Percentiles rank a stretch among this genome's conserved stretches.
Conservation (phyloP, 768 basidiomycete species). For the Calocera cornea region DNA sequence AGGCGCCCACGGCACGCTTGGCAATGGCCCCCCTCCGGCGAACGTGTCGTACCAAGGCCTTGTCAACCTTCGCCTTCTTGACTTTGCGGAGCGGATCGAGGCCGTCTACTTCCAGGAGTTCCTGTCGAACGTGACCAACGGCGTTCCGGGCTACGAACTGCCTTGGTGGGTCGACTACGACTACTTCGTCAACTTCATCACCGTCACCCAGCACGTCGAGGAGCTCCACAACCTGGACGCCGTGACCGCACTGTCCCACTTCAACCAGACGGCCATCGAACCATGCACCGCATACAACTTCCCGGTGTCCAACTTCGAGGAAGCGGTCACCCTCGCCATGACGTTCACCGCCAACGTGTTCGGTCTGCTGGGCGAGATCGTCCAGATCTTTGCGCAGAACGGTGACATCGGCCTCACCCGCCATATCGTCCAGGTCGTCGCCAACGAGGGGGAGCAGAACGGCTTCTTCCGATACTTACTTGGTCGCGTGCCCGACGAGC, state of each 20-base stretch:
- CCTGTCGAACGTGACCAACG: not conserved
- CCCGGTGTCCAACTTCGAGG: conserved; percentile 8
- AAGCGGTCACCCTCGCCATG: conserved; percentile 8
- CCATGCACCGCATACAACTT: conserved; percentile 6
- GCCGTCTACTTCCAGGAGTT: not conserved
- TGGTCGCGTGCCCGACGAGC: not conserved
- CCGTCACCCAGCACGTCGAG: not conserved
- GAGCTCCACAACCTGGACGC: conserved; percentile 3
- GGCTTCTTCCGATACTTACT: conserved; percentile 8
- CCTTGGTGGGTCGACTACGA: not conserved
- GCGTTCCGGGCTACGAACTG: not conserved
- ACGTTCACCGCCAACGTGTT: conserved; percentile 10
- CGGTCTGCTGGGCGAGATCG: not conserved
- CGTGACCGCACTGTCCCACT: not conserved
- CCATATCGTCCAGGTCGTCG: conserved; percentile 6
- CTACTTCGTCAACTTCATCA: conserved; percentile 2
- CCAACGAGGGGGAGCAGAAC: conserved; percentile 10
- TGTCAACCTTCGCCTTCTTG: not conserved
- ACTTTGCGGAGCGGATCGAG: not conserved
- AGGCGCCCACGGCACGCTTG: not conserved
- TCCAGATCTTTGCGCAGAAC: conserved; percentile 9
- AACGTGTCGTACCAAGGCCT: not conserved
- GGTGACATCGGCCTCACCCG: conserved; percentile 5
- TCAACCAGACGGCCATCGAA: conserved; percentile 1
- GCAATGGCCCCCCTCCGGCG: not conserved